Percentiles rank a stretch among this genome's conserved stretches.
Evolutionary conservation across 2,329 filamentous ascomycete genomes (phyloP).

Genomic region (Colletotrichum caudatum): DNA sequence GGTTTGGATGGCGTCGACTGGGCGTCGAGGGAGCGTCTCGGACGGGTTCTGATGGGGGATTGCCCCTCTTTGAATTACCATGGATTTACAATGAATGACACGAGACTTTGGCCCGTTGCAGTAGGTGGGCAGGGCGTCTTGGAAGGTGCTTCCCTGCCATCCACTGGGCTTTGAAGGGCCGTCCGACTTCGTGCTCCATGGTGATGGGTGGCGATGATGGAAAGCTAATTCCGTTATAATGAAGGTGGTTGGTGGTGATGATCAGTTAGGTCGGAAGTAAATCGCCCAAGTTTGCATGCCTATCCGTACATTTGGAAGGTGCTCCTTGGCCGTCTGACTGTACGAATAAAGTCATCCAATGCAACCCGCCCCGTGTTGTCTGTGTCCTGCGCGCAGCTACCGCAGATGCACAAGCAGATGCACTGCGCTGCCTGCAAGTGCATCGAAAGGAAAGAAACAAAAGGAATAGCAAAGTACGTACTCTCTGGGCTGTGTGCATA

Average conservation of each 20-base stretch:
- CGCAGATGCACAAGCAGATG: conserved; percentile 24
- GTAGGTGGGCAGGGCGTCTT: background rate
- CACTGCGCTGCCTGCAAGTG: conserved; percentile 2
- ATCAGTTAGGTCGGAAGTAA: background rate
- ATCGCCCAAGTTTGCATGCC: background rate
- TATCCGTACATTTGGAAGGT: background rate
- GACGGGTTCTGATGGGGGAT: conserved; percentile 10
- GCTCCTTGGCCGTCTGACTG: background rate
- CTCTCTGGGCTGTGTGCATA: background rate
- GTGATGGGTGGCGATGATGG: background rate
- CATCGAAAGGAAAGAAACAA: background rate
- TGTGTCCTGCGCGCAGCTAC: conserved; percentile 23
- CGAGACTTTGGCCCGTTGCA: conserved; percentile 17
- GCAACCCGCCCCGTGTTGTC: conserved; percentile 32
- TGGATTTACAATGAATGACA: conserved; percentile 1
- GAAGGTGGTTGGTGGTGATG: background rate
- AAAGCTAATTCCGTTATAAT: background rate
- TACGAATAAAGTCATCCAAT: background rate
- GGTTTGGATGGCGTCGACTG: conserved; percentile 26
- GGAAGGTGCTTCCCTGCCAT: conserved; percentile 7
- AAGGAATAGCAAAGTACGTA: background rate
- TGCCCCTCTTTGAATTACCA: background rate
- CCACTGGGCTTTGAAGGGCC: background rate
- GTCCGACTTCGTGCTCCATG: background rate
- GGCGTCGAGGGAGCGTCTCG: conserved; percentile 29